A percentile compares a stretch with the other conserved stretches of the same genome.
These are phyloP conservation scores for Penicillium taxi DNA, from an alignment of 495 filamentous ascomycete genomes.

Conservation along the genomic window DNA sequence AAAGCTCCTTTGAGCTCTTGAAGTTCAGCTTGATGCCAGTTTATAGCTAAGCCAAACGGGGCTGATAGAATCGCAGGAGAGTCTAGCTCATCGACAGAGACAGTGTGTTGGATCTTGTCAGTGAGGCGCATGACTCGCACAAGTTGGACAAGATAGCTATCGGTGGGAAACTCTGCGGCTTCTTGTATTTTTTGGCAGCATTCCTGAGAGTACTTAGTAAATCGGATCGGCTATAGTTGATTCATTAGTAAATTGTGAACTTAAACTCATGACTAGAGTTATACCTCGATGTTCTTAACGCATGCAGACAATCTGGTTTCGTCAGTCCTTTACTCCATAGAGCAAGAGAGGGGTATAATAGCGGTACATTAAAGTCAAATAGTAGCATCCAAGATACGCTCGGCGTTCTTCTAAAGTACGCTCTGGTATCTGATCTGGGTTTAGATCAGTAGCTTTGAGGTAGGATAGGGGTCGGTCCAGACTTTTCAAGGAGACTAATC, in stretches of 20 bases:
- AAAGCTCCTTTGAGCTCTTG: conserved; percentile 10
- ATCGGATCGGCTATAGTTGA: conserved; percentile 23
- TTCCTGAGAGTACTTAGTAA: conserved; percentile 22
- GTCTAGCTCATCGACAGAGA: conserved; percentile 6
- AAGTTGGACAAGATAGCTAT: conserved; percentile 21
- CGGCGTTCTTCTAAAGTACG: conserved; percentile 23
- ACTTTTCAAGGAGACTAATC: conserved; percentile 10
- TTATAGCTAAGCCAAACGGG: conserved; percentile 16
- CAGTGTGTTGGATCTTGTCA: conserved; percentile 7
- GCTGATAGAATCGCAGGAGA: conserved; percentile 1
- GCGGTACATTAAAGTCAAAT: conserved; percentile 25
- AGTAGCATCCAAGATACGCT: conserved; percentile 30
- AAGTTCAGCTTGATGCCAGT: conserved; percentile 12
- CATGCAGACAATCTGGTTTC: background rate
- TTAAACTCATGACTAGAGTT: background rate
- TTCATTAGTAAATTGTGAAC: conserved; percentile 5
- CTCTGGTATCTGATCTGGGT: conserved; percentile 6
- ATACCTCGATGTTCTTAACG: background rate
- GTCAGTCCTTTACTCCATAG: too few species aligned
- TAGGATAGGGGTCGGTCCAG: conserved; percentile 17
- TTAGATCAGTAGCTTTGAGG: conserved; percentile 10
- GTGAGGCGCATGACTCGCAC: conserved; percentile 19
- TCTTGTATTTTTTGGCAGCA: conserved; percentile 16
- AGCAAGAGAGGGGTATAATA: background rate
- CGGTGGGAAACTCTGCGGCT: conserved; percentile 11